These are phyloP conservation scores for Salix brachista DNA, from an alignment of 345 rosid species.

Conservation along the genomic window DNA sequence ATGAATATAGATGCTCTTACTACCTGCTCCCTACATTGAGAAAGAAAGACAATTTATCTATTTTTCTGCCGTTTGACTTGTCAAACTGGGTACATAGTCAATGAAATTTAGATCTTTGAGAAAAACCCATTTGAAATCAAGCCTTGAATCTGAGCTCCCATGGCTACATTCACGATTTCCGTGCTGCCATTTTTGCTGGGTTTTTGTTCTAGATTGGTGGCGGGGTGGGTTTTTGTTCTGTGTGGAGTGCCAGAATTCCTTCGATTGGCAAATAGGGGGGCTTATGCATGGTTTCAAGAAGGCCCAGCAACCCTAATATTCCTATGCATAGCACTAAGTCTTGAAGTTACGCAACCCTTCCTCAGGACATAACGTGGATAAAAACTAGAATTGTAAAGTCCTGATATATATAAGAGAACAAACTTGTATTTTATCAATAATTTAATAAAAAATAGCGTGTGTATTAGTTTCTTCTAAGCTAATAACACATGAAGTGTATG, in stretches of 20 bases:
- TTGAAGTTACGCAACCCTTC: too few relatives aligned
- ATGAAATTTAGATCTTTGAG: slow-evolving; percentile 38
- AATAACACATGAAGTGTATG: too few relatives aligned
- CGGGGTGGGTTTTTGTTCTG: slow-evolving; percentile 59
- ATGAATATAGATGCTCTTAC: background rate
- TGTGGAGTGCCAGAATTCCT: slow-evolving; percentile 91
- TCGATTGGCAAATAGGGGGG: slow-evolving; percentile 99
- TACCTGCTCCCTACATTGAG: background rate
- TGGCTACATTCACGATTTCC: slow-evolving; percentile 34
- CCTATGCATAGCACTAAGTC: too few relatives aligned
- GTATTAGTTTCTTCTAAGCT: too few relatives aligned
- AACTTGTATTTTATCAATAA: too few relatives aligned
- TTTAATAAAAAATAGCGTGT: too few relatives aligned
- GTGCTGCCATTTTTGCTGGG: background rate
- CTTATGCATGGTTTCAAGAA: slow-evolving; percentile 84
- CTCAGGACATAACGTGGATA: too few relatives aligned
- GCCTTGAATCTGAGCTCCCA: slow-evolving; percentile 31
- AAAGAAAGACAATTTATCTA: background rate
- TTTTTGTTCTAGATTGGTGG: slow-evolving; percentile 22
- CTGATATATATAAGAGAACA: too few relatives aligned
- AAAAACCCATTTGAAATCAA: slow-evolving; percentile 29
- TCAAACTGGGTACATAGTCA: background rate
- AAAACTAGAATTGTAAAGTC: too few relatives aligned
- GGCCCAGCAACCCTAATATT: slow-evolving; percentile 51
- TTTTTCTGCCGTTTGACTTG: slow-evolving; percentile 38